phyloP scores from a whole-genome alignment of 1,284 basidiomycete genomes.

The Rhodotorula sp. region DNA sequence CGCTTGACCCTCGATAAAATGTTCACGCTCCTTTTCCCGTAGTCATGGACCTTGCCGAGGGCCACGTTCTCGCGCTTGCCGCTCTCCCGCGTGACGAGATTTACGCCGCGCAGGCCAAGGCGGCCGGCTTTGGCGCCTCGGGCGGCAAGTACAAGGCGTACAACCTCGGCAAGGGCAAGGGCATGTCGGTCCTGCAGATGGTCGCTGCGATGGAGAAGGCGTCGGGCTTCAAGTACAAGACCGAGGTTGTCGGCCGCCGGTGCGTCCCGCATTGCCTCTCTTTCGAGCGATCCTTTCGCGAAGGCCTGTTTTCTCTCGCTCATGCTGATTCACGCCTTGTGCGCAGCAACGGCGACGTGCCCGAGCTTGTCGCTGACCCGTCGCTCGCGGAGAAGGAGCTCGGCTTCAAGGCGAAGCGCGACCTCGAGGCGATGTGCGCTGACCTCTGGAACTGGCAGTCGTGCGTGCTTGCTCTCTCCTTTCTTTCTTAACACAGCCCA shows the following conservation, averaged over 20 bases:
- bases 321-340: conserved; percentile 48
- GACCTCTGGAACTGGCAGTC: conserved; percentile 67
- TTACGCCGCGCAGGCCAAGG: conserved; percentile 52
- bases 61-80: conserved; percentile 89
- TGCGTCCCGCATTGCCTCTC: conserved; percentile 47
- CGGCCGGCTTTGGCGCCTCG: conserved; percentile 52
- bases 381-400: conserved; percentile 88
- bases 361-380: conserved; percentile 94
- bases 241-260: conserved; percentile 86
- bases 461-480: conserved; percentile 17
- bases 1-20: not conserved
- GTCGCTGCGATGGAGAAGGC: conserved; percentile 93
- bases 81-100: conserved; percentile 70
- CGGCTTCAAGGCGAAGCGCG: conserved; percentile 81
- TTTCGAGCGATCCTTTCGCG: no score
- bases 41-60: conserved; percentile 89
- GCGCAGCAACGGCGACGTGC: conserved; percentile 80
- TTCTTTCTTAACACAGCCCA: conserved; percentile 34
- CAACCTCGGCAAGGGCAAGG: conserved; percentile 92
- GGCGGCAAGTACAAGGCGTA: conserved; percentile 79
- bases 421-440: conserved; percentile 84
- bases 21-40: not conserved
- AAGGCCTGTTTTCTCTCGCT: not conserved
- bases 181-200: conserved; percentile 91
- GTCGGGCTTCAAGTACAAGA: conserved; percentile 84